phyloP scores from a whole-genome alignment of 805 yeast species.

The Nakazawaea populi region DNA sequence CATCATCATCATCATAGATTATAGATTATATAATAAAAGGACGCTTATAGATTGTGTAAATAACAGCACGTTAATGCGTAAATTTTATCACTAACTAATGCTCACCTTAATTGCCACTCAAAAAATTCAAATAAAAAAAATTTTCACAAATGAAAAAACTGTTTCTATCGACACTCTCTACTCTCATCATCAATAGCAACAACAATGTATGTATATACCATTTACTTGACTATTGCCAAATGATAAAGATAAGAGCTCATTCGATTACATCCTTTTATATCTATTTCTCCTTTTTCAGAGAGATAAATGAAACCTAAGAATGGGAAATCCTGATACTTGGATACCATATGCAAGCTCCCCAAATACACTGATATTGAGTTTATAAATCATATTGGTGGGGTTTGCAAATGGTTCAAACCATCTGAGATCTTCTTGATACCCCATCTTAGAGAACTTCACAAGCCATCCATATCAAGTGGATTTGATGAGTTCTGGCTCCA shows the following conservation, averaged over 20 bases:
- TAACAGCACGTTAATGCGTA: background rate
- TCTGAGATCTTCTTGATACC: constrained; percentile 13
- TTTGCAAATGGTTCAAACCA: constrained; percentile 1
- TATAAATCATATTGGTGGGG: background rate
- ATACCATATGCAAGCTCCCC: constrained; percentile 6
- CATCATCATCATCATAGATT: too few relatives aligned
- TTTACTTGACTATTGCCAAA: too few relatives aligned
- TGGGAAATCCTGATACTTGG: constrained; percentile 13
- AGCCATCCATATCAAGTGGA: background rate
- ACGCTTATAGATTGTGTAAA: background rate
- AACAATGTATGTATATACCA: background rate
- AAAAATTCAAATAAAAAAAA: too few relatives aligned
- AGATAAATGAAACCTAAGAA: constrained; percentile 10
- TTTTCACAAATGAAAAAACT: too few relatives aligned
- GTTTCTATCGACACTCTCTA: too few relatives aligned
- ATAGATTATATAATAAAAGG: too few relatives aligned
- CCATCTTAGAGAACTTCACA: constrained; percentile 9
- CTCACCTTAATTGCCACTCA: background rate
- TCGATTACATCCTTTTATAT: background rate
- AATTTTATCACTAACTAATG: background rate
- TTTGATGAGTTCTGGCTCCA: constrained; percentile 25
- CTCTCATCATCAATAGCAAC: background rate
- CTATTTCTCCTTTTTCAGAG: too few relatives aligned
- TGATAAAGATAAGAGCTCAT: background rate
- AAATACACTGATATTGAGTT: background rate